Evolutionary conservation across 306 rosid genomes (phyloP).

Genomic region (Hylodesmum podocarpum): DNA sequence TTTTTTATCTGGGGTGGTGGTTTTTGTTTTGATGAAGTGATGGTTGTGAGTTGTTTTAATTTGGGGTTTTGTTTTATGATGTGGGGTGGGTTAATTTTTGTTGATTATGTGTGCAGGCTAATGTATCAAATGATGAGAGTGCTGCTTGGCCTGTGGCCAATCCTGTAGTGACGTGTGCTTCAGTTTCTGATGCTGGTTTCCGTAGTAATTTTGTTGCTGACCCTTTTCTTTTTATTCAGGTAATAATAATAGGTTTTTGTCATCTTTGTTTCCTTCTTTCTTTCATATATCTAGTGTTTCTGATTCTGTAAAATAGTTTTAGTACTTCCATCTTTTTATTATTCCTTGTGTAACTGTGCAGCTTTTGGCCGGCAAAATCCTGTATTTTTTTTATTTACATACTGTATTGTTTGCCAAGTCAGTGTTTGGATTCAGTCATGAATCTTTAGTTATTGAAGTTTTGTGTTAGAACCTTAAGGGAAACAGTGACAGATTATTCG

Average conservation of each 20-base stretch:
- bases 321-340: background rate
- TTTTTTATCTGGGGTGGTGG: background rate
- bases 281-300: slow-evolving; percentile 1
- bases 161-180: slow-evolving; percentile 92
- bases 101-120: slow-evolving; percentile 47
- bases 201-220: slow-evolving; percentile 99
- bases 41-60: background rate
- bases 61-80: slow-evolving; percentile 16
- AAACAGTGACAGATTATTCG: background rate
- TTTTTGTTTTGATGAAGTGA: background rate
- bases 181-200: slow-evolving; percentile 84
- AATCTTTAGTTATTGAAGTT: background rate
- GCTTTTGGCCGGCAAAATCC: slow-evolving; percentile 1
- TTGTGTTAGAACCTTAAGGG: slow-evolving; percentile 6
- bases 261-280: slow-evolving; percentile 11
- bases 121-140: slow-evolving; percentile 67
- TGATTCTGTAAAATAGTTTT: slow-evolving; percentile 27
- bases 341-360: background rate
- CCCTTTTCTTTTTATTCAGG: slow-evolving; percentile 92
- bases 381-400: background rate
- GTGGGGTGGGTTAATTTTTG: background rate
- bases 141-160: slow-evolving; percentile 98
- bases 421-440: slow-evolving; percentile 15
- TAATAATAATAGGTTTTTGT: slow-evolving; percentile 34
- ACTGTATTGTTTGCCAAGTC: slow-evolving; percentile 11